Evolutionary conservation across 257 asterid species (phyloP).

Genomic region (Petunia axillaris): DNA sequence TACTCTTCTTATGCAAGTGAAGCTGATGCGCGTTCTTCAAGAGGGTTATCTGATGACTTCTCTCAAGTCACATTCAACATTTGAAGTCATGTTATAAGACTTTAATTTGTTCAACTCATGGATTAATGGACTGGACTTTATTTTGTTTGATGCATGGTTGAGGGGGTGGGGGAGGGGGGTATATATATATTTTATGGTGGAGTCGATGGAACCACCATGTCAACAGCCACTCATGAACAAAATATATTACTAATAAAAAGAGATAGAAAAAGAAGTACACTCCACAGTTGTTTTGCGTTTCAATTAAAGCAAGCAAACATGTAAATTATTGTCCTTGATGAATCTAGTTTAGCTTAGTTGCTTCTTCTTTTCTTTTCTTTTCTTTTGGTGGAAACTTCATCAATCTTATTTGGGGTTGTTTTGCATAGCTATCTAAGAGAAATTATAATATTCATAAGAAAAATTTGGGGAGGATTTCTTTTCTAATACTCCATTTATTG

Average conservation of each 20-base stretch:
- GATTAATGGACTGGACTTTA: not conserved
- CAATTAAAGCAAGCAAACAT: not conserved
- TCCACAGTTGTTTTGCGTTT: not conserved
- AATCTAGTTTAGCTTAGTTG: constrained; percentile 21
- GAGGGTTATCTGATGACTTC: constrained; percentile 65
- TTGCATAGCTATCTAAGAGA: not conserved
- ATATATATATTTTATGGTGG: not conserved
- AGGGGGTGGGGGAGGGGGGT: not conserved
- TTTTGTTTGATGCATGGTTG: constrained; percentile 12
- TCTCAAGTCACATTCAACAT: constrained; percentile 11
- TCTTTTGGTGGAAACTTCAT: not conserved
- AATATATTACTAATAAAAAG: not conserved
- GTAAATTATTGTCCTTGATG: constrained; percentile 20
- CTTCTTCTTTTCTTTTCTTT: not conserved
- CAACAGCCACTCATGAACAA: not conserved
- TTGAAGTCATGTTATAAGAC: not conserved
- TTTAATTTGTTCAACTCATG: constrained; percentile 28
- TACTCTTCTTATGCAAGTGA: constrained; percentile 58
- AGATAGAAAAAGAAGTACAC: not conserved
- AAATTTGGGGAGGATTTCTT: not conserved
- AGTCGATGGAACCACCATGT: not conserved
- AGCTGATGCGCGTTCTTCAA: constrained; percentile 53
- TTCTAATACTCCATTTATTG: not conserved
- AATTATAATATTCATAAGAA: not conserved
- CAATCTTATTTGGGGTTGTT: not conserved